Evolutionary conservation across 176 grass and related monocot genomes (phyloP).

Genomic region (Ensete ventricosum): DNA sequence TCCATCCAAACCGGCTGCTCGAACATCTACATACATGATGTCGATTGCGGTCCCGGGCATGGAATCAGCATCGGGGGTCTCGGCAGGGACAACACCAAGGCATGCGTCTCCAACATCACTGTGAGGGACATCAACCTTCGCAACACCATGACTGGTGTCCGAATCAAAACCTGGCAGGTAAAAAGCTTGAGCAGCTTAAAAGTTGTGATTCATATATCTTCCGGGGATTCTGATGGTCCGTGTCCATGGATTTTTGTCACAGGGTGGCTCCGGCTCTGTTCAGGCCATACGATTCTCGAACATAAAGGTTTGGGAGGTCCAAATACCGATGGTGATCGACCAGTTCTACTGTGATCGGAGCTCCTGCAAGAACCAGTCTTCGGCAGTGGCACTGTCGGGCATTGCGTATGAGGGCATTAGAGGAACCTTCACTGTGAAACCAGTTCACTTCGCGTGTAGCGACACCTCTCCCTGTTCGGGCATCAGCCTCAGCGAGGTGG

Average conservation of each 20-base stretch:
- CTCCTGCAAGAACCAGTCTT: slow-evolving; percentile 65
- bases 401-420: slow-evolving; percentile 84
- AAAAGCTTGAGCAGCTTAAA: too few species aligned
- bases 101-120: too few species aligned
- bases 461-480: slow-evolving; percentile 79
- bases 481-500: slow-evolving; percentile 70
- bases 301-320: slow-evolving; percentile 78
- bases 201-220: too few species aligned
- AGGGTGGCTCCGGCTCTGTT: slow-evolving; percentile 79
- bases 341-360: slow-evolving; percentile 85
- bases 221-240: too few species aligned
- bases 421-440: slow-evolving; percentile 78
- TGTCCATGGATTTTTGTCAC: not conserved
- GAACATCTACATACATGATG: too few species aligned
- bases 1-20: too few species aligned
- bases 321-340: slow-evolving; percentile 89
- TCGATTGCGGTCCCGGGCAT: too few species aligned
- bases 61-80: too few species aligned
- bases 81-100: too few species aligned
- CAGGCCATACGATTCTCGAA: slow-evolving; percentile 78
- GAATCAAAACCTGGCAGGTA: too few species aligned
- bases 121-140: too few species aligned
- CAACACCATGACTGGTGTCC: too few species aligned
- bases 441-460: slow-evolving; percentile 88
- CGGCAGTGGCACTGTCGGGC: slow-evolving; percentile 65